phyloP scores from a whole-genome alignment of 805 yeast species.

The Candida vartiovaarae region DNA sequence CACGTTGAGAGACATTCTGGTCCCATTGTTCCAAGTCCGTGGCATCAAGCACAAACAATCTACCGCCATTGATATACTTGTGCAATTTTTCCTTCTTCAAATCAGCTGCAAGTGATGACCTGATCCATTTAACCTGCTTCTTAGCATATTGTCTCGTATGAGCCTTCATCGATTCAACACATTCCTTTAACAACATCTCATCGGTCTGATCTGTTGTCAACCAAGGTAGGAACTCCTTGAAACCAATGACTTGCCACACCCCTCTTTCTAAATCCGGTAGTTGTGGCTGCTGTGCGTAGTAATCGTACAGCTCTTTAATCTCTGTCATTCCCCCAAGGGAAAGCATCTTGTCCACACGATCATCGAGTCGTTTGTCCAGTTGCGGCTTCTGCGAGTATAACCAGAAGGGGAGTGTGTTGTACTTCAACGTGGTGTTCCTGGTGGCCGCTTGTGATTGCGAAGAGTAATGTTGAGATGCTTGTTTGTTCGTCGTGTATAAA shows the following conservation, averaged over 20 bases:
- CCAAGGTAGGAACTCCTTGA: constrained; percentile 83
- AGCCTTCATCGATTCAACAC: constrained; percentile 72
- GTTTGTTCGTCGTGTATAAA: constrained; percentile 54
- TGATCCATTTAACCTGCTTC: constrained; percentile 87
- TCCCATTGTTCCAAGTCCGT: constrained; percentile 63
- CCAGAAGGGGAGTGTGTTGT: constrained; percentile 73
- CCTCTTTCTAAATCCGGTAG: constrained; percentile 61
- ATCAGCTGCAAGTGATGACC: constrained; percentile 59
- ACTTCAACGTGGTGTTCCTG: constrained; percentile 44
- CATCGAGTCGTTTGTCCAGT: constrained; percentile 60
- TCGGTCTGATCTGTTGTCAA: constrained; percentile 23
- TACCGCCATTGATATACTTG: constrained; percentile 50
- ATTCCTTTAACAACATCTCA: constrained; percentile 28
- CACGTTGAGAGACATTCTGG: constrained; percentile 46
- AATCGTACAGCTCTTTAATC: constrained; percentile 48
- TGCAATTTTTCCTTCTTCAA: constrained; percentile 39
- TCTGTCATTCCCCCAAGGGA: constrained; percentile 62
- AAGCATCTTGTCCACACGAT: constrained; percentile 81
- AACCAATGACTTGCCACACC: constrained; percentile 92
- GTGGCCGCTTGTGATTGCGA: constrained; percentile 43
- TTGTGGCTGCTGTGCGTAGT: constrained; percentile 29
- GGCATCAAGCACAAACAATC: constrained; percentile 67
- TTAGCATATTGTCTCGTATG: constrained; percentile 84
- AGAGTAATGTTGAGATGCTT: constrained; percentile 64
- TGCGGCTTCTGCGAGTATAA: constrained; percentile 56